phyloP scores from a whole-genome alignment of 345 rosid genomes.

The Microthlaspi erraticum region DNA sequence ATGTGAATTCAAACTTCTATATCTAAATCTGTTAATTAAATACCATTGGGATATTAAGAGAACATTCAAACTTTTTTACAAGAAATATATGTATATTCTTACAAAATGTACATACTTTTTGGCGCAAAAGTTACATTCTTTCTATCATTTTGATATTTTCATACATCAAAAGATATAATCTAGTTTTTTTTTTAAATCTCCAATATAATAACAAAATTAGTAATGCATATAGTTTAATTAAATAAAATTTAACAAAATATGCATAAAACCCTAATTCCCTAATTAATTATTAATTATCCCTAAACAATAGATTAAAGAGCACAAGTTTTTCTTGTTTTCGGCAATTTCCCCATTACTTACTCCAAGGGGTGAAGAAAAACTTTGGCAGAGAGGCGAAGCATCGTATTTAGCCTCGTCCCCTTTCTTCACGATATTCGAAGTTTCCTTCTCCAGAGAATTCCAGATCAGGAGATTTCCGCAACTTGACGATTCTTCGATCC shows the following conservation, averaged over 20 bases:
- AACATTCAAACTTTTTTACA: no score
- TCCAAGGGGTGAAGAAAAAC: constrained; percentile 26
- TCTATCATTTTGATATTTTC: not conserved
- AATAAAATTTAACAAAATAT: not conserved
- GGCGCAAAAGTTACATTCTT: not conserved
- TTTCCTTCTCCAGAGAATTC: constrained; percentile 10
- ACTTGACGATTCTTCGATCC: not conserved
- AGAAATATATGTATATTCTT: no score
- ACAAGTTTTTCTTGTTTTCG: constrained; percentile 3
- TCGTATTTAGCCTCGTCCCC: not conserved
- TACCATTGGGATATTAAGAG: no score
- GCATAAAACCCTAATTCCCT: not conserved
- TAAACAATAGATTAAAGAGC: not conserved
- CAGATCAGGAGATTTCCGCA: constrained; percentile 16
- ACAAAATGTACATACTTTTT: no score
- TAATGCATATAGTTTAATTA: not conserved
- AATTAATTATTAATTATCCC: not conserved
- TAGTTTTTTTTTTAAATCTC: not conserved
- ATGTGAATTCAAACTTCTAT: no score
- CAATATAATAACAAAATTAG: not conserved
- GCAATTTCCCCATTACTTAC: constrained; percentile 15
- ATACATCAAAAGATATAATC: not conserved
- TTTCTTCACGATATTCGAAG: constrained; percentile 33
- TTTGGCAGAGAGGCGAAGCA: constrained; percentile 34
- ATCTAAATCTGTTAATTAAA: no score